A percentile compares a stretch with the other conserved stretches of the same genome.
Conservation (phyloP, 495 filamentous ascomycete species). For the Aspergillus sclerotioniger region DNA sequence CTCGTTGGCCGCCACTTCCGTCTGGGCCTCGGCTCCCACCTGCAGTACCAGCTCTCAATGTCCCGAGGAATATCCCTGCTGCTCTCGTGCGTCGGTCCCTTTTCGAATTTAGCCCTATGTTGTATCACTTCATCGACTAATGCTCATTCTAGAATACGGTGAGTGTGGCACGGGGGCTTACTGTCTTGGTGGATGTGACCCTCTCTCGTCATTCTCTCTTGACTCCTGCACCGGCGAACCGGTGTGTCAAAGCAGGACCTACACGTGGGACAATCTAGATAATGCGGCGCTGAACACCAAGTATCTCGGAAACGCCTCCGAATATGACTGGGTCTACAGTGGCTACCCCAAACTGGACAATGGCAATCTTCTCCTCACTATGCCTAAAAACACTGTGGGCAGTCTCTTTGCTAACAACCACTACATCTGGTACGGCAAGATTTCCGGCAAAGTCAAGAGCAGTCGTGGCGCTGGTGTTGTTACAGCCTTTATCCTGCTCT, state of each 20-base stretch:
- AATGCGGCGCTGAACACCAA: constrained; percentile 64
- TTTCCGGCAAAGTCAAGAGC: constrained; percentile 83
- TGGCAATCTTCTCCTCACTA: constrained; percentile 72
- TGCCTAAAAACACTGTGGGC: constrained; percentile 76
- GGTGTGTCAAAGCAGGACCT: constrained; percentile 70
- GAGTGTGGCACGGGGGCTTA: constrained; percentile 91
- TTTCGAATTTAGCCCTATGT: not conserved
- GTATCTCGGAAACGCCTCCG: constrained; percentile 80
- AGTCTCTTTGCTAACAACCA: constrained; percentile 85
- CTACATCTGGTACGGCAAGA: constrained; percentile 97
- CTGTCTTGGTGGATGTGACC: constrained; percentile 95
- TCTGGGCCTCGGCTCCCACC: constrained; percentile 29
- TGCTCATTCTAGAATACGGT: constrained; percentile 69
- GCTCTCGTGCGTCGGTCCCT: constrained; percentile 72
- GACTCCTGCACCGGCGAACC: constrained; percentile 87
- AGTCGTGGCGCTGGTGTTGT: constrained; percentile 84
- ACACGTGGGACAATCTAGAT: constrained; percentile 65
- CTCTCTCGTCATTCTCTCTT: constrained; percentile 72
- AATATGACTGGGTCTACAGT: constrained; percentile 83
- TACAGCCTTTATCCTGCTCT: constrained; percentile 90
- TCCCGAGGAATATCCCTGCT: constrained; percentile 77
- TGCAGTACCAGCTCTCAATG: constrained; percentile 65
- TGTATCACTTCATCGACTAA: constrained; percentile 3
- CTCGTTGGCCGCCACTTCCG: constrained; percentile 36
- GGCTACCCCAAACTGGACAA: constrained; percentile 65